A percentile compares a stretch with the other conserved stretches of the same genome.
phyloP scores from a whole-genome alignment of 2,329 filamentous ascomycete species.

The Cyphellophora attinorum region DNA sequence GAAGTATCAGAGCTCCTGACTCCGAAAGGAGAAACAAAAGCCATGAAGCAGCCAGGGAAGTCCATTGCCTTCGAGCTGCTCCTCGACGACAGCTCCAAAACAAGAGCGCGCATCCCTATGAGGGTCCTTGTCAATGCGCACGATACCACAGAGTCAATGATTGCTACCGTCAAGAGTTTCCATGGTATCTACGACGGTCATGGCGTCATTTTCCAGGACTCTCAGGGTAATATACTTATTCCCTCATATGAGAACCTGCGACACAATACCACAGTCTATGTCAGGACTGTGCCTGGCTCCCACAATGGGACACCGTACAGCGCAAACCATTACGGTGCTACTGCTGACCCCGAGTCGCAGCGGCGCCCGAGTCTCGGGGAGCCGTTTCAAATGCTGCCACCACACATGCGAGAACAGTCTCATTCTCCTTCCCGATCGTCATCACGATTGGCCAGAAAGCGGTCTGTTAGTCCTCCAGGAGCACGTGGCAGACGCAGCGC shows the following conservation, averaged over 20 bases:
- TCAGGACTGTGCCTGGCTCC: conserved; percentile 60
- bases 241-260: conserved; percentile 92
- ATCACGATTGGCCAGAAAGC: conserved; percentile 62
- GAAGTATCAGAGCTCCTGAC: not conserved
- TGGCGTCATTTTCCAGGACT: conserved; percentile 92
- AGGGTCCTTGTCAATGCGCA: conserved; percentile 81
- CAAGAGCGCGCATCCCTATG: conserved; percentile 54
- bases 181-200: conserved; percentile 86
- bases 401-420: conserved; percentile 46
- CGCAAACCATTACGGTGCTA: conserved; percentile 34
- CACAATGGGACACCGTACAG: conserved; percentile 42
- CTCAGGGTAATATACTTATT: conserved; percentile 80
- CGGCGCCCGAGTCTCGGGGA: conserved; percentile 50
- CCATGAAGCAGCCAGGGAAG: conserved; percentile 36
- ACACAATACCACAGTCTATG: conserved; percentile 87
- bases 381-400: conserved; percentile 54
- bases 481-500: conserved; percentile 65
- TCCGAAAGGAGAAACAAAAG: not conserved
- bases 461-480: conserved; percentile 66
- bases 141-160: conserved; percentile 94
- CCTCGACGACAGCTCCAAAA: conserved; percentile 47
- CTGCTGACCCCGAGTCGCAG: conserved; percentile 43
- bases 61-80: conserved; percentile 57
- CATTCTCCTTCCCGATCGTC: conserved; percentile 57
- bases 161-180: conserved; percentile 98